Evolutionary conservation across 163 green algal genomes (phyloP).

Genomic region (Scenedesmus sp.): DNA sequence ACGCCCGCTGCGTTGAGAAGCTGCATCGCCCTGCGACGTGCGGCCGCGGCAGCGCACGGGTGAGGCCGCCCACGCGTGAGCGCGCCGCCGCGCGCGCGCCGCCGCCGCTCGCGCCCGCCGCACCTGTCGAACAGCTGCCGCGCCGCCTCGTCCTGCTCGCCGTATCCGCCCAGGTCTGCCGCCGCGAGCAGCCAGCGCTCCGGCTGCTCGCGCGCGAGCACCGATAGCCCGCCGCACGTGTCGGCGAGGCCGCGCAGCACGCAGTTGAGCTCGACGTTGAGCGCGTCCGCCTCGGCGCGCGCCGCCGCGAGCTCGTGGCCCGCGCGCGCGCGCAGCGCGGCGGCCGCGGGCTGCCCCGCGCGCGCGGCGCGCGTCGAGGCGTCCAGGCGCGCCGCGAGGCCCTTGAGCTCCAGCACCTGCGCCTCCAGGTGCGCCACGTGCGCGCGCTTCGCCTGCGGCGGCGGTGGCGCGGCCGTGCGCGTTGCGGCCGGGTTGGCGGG

Average conservation of each 20-base stretch:
- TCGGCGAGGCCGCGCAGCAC: slow-evolving; percentile 3
- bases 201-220: not conserved
- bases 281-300: not conserved
- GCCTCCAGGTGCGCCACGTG: slow-evolving; percentile 15
- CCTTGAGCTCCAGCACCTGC: slow-evolving; percentile 6
- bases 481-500: too few species aligned
- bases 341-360: not conserved
- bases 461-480: not conserved
- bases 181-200: slow-evolving; percentile 13
- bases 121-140: slow-evolving; percentile 30
- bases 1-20: slow-evolving; percentile 26
- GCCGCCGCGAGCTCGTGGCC: not conserved
- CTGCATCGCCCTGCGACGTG: slow-evolving; percentile 36
- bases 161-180: slow-evolving; percentile 16
- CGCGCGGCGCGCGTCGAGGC: not conserved
- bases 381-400: not conserved
- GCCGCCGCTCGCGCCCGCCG: too few species aligned
- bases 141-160: slow-evolving; percentile 25
- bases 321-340: slow-evolving; percentile 1
- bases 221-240: not conserved
- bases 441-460: not conserved
- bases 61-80: too few species aligned
- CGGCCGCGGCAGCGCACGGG: too few species aligned
- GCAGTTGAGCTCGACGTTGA: slow-evolving; percentile 12
- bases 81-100: too few species aligned